Conservation (phyloP, 257 asterid genomes). For the Solanum lycopersicoides region DNA sequence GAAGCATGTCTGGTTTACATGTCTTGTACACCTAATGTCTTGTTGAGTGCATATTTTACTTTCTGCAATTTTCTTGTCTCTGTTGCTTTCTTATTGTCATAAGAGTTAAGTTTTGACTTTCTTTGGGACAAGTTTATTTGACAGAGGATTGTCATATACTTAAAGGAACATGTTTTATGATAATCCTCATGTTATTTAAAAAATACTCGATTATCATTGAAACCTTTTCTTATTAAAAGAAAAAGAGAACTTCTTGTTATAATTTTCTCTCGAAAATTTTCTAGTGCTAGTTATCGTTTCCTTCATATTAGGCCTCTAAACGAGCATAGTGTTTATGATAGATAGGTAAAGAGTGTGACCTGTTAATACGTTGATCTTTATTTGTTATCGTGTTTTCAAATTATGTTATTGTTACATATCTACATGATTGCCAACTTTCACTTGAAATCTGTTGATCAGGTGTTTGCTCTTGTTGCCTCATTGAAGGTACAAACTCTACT, state of each 20-base stretch:
- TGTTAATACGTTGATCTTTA: background rate
- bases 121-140: too few species aligned
- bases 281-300: background rate
- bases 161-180: conserved; percentile 13
- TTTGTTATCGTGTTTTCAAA: background rate
- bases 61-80: background rate
- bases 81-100: too few species aligned
- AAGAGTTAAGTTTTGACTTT: too few species aligned
- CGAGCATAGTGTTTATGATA: conserved; percentile 49
- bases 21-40: too few species aligned
- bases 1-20: too few species aligned
- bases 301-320: conserved; percentile 59
- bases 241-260: background rate
- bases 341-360: conserved; percentile 43
- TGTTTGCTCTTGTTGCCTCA: conserved; percentile 63
- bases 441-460: conserved; percentile 72
- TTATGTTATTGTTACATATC: background rate
- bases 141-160: too few species aligned
- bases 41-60: background rate
- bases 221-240: background rate
- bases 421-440: conserved; percentile 63
- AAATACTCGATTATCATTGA: conserved; percentile 66
- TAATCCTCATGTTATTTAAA: conserved; percentile 39
- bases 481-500: conserved; percentile 49
- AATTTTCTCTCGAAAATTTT: conserved; percentile 1